Percentiles rank a stretch among this genome's conserved stretches.
Evolutionary conservation across 2,329 filamentous ascomycete species (phyloP).

Genomic region (Paracorniculantispora psalliotae): DNA sequence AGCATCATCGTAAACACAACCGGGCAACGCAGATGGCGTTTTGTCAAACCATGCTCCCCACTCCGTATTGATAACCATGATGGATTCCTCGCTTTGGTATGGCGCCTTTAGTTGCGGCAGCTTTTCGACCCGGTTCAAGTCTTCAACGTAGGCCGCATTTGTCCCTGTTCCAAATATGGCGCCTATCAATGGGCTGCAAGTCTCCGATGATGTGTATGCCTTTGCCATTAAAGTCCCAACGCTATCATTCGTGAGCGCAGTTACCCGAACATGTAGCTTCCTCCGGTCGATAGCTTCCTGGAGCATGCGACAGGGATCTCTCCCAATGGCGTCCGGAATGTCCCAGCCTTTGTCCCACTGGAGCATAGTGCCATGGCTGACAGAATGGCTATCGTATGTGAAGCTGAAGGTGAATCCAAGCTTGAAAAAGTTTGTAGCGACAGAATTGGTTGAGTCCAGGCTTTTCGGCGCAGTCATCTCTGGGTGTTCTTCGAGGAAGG

Average conservation of each 20-base stretch:
- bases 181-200: constrained; percentile 64
- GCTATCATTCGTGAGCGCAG: constrained; percentile 73
- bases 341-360: constrained; percentile 81
- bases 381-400: constrained; percentile 67
- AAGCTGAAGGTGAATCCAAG: constrained; percentile 48
- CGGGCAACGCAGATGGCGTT: constrained; percentile 61
- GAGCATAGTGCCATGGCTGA: constrained; percentile 65
- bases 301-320: constrained; percentile 68
- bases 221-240: constrained; percentile 76
- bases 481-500: constrained; percentile 45
- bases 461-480: neutral
- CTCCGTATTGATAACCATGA: constrained; percentile 78
- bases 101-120: constrained; percentile 15
- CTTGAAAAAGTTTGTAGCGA: constrained; percentile 29
- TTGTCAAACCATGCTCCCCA: constrained; percentile 75
- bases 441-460: constrained; percentile 56
- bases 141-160: constrained; percentile 77
- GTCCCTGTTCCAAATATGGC: constrained; percentile 80
- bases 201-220: constrained; percentile 69
- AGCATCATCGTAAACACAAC: constrained; percentile 61
- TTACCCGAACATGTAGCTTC: constrained; percentile 63
- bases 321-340: constrained; percentile 68
- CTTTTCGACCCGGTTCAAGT: constrained; percentile 62
- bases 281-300: constrained; percentile 68
- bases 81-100: constrained; percentile 38